Evolutionary conservation across 352 stramenopile genomes (phyloP), one percentile per base, ranked within the genome.

Genomic region (Globisporangium spinosum): DNA sequence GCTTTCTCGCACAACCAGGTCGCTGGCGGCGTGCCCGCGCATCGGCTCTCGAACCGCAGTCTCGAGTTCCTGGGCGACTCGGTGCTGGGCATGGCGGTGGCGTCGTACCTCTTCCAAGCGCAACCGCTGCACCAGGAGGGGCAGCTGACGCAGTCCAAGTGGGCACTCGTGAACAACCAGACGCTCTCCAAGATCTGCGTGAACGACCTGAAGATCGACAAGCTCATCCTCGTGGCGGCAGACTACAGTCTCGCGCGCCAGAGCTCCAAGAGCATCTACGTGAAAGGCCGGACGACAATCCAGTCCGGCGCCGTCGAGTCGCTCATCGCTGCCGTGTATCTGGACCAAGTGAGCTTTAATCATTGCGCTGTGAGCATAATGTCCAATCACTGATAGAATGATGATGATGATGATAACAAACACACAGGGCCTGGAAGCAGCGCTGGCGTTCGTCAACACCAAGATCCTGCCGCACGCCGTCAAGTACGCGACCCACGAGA

Each of bases 1-100:
- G 79, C 76, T 34, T 72, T 94, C n/a, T 69, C 72, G 6, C 72
- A 76, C 45, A 69, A 77, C 60, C 64, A 76, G 7, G 67, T 93
- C 32, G 73, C 75, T 0, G 34, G 69, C 1, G 66, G 73, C 12
- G 72, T 92, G 6, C 76, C 78, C 1, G 73, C 80, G 3, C 77
- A 90, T 38, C 85, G 87, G 17, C 68, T 91, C 12, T 90, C 87
- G 54, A 95, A 95, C 66, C 84, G 87, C 34, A 91, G 83, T 70
- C 72, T 95, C 22, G 87, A 95, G 70, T 94, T 91, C 63, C 74
- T 95, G 1, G 87, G 87, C 32, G 87, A 95, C 72, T 91, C 87
- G 60, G 34, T 95, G 10, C 73, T 95, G 4, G 79, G 84, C 29
- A 79, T 88, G 60, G 78, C 79, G 3, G 80, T 84, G 4, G 74